Base-by-base conservation (phyloP, 1,284 basidiomycete genomes). In the Leccinum brunneo-olivaceum region DNA sequence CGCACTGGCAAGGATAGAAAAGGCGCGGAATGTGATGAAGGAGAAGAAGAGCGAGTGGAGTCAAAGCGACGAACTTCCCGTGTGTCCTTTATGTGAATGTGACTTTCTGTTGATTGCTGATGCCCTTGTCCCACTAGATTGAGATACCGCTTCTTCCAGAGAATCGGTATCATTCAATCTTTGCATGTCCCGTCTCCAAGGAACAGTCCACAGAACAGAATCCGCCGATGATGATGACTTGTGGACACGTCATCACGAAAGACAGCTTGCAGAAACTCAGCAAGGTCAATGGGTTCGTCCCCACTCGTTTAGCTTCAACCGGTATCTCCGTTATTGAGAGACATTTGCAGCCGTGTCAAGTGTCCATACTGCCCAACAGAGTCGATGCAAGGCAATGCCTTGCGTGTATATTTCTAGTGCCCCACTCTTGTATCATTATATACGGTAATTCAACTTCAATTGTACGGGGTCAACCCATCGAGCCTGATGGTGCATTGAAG, bases 141-240 rank as follows among this genome's bases (percentile, higher is more conserved):
- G 95, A 97, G 68, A 91, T 98, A 52, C 90, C 91, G 0, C 64
- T 98, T 10, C 81, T 88, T 1, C 69, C 83, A 1, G 83, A 89
- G 53, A 84, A 93, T 55, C 74, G 91, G 23, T 98, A 95, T 65
- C 96, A 99, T 63, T 96, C 93, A 2, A 88, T 96, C 47, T 98
- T 99, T 62, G 84, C 92, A 33, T 99, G 96, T 64, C 92, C 96
- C 1, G 95, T 99, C 23, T 95, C 90, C 12, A 98, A 98, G 66
- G 95, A 98, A 60, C 93, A 96, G 65, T 82, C 91, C 11, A 95
- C 90, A 1, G 87, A 93, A 41, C 63, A 75, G 47, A 99, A 98
- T 62, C 96, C 94, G 16, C 95, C 95, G 0, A 96, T 96, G 90
- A 94, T 97, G 89, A 83, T 98, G 72, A 68, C 73, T 1, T 98